Conservation (phyloP, 768 basidiomycete species). For the Rhizopogon rudus region DNA sequence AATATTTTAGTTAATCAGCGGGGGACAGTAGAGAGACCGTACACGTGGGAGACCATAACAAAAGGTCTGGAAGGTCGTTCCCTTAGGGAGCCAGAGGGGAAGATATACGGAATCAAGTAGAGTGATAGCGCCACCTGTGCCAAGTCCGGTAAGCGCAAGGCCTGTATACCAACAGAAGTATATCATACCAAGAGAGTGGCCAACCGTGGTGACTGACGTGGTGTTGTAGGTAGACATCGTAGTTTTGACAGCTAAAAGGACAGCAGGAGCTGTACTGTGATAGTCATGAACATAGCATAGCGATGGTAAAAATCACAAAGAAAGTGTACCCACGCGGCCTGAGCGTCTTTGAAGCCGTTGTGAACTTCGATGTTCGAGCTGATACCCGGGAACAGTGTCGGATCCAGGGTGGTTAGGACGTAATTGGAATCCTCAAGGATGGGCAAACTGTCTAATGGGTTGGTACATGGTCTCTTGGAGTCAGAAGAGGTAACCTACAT, state of each 20-base stretch:
- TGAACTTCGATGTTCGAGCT: constrained; percentile 38
- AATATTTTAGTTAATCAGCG: neutral
- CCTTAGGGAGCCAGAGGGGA: constrained; percentile 29
- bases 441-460: constrained; percentile 21
- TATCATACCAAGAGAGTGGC: constrained; percentile 35
- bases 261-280: constrained; percentile 33
- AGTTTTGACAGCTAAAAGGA: constrained; percentile 40
- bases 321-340: constrained; percentile 33
- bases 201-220: constrained; percentile 38
- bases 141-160: too few relatives aligned
- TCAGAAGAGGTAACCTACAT: constrained; percentile 15
- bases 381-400: constrained; percentile 47
- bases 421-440: constrained; percentile 39
- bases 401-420: constrained; percentile 27
- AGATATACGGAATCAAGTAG: constrained; percentile 37
- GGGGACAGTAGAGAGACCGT: neutral
- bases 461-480: neutral
- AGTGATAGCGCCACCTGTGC: constrained; percentile 30
- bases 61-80: constrained; percentile 27
- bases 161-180: neutral
- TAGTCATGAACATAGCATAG: neutral
- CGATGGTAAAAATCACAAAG: neutral
- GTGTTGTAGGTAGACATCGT: constrained; percentile 31
- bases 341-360: constrained; percentile 39
- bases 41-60: constrained; percentile 34